Conservation (phyloP, 176 grass and related monocot species). For the Aegilops speltoides region DNA sequence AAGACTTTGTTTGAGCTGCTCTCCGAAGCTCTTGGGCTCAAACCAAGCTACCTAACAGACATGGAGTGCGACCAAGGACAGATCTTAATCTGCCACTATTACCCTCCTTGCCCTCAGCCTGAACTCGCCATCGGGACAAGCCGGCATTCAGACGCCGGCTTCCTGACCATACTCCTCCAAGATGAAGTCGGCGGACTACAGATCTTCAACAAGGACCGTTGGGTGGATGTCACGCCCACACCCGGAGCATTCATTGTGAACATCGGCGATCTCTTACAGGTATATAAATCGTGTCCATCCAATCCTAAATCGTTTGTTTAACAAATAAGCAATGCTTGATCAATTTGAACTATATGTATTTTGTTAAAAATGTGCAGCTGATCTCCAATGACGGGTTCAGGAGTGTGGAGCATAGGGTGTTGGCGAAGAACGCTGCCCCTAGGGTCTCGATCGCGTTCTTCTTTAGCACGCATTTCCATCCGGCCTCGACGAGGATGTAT, state of each 20-base stretch:
- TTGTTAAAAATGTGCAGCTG: not conserved
- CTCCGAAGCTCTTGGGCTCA: conserved; percentile 56
- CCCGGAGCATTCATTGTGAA: conserved; percentile 52
- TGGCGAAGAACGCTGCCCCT: too few relatives aligned
- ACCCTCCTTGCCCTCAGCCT: conserved; percentile 62
- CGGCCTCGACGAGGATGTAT: not conserved
- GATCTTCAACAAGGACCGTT: conserved; percentile 25
- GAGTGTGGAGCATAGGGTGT: too few relatives aligned
- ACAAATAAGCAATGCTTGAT: not conserved
- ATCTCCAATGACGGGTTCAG: not conserved
- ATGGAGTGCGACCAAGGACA: conserved; percentile 47
- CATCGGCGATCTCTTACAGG: conserved; percentile 52
- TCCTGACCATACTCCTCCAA: conserved; percentile 54
- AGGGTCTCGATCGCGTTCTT: too few relatives aligned
- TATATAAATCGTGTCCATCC: not conserved
- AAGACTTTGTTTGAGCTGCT: conserved; percentile 42
- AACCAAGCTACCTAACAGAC: conserved; percentile 21
- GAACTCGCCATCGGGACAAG: conserved; percentile 42
- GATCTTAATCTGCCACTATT: conserved; percentile 50
- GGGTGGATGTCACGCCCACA: conserved; percentile 39
- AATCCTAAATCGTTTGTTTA: too few relatives aligned
- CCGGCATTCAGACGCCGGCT: conserved; percentile 46
- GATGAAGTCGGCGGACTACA: conserved; percentile 47
- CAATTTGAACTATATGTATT: not conserved
- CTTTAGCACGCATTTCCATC: not conserved